Evolutionary conservation across 805 yeast species (phyloP).

Genomic region (Clavispora phyllophila): DNA sequence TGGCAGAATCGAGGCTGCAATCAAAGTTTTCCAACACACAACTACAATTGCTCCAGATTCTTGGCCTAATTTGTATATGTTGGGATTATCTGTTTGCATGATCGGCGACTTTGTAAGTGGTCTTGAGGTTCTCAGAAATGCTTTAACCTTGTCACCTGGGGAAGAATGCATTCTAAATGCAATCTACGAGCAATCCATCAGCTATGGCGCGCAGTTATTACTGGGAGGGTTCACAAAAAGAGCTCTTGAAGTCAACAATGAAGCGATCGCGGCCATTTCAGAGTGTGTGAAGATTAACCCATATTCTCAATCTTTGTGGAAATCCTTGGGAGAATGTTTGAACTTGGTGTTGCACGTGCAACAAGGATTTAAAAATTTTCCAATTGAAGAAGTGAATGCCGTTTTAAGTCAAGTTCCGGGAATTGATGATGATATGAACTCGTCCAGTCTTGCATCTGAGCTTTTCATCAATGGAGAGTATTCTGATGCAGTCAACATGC

Average conservation of each 20-base stretch:
- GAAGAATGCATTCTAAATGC: slow-evolving; percentile 48
- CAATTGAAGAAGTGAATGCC: slow-evolving; percentile 24
- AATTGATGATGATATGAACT: slow-evolving; percentile 13
- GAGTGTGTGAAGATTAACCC: slow-evolving; percentile 32
- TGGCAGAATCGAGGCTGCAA: slow-evolving; percentile 84
- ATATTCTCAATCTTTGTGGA: slow-evolving; percentile 60
- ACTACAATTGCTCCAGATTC: slow-evolving; percentile 46
- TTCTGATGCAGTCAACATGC: slow-evolving; percentile 30
- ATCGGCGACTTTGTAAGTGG: slow-evolving; percentile 66
- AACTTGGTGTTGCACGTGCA: slow-evolving; percentile 51
- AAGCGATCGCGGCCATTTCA: slow-evolving; percentile 41
- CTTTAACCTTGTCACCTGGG: slow-evolving; percentile 40
- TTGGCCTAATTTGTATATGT: slow-evolving; percentile 61
- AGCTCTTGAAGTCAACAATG: slow-evolving; percentile 45
- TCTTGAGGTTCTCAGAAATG: slow-evolving; percentile 37
- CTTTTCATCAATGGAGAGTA: slow-evolving; percentile 11
- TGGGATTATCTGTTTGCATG: slow-evolving; percentile 60
- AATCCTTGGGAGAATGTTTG: slow-evolving; percentile 53
- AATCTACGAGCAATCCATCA: slow-evolving; percentile 52
- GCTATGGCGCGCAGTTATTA: slow-evolving; percentile 49
- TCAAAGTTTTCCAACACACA: slow-evolving; percentile 73
- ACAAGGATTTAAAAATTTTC: slow-evolving; percentile 46
- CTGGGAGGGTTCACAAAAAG: slow-evolving; percentile 63
- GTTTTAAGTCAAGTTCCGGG: slow-evolving; percentile 11
- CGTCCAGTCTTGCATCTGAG: slow-evolving; percentile 12